Evolutionary conservation across 2,329 filamentous ascomycete genomes (phyloP).

Genomic region (Penicillium sp.): DNA sequence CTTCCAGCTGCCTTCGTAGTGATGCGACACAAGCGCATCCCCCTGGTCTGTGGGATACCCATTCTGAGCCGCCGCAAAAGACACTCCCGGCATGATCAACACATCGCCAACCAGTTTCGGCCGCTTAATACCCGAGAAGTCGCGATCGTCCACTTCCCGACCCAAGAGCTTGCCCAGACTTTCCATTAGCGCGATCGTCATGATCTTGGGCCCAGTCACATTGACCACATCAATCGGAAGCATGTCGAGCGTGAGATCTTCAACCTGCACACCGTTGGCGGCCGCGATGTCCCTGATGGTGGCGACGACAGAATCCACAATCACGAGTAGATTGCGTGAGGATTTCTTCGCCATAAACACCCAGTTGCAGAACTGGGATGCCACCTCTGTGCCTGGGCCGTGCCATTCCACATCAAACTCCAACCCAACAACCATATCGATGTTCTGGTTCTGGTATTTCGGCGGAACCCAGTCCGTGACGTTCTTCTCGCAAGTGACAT

Average conservation of each 20-base stretch:
- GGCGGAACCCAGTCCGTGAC: slow-evolving; percentile 40
- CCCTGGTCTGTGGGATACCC: slow-evolving; percentile 19
- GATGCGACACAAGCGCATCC: slow-evolving; percentile 15
- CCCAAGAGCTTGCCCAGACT: slow-evolving; percentile 18
- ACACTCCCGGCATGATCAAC: slow-evolving; percentile 25
- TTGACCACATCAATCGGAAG: slow-evolving; percentile 28
- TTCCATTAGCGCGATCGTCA: slow-evolving; percentile 24
- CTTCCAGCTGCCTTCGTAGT: slow-evolving; percentile 23
- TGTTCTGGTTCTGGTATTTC: slow-evolving; percentile 25
- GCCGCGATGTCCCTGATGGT: slow-evolving; percentile 19
- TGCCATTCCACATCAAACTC: slow-evolving; percentile 34
- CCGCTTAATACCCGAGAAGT: slow-evolving; percentile 21
- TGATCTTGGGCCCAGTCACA: slow-evolving; percentile 30
- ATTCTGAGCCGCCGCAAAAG: slow-evolving; percentile 27
- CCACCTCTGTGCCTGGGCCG: slow-evolving; percentile 10
- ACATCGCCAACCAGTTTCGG: slow-evolving; percentile 28
- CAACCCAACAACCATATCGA: slow-evolving; percentile 39
- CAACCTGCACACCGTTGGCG: slow-evolving; percentile 13
- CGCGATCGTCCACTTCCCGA: slow-evolving; percentile 21
- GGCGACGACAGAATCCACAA: slow-evolving; percentile 21
- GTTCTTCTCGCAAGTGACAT: slow-evolving; percentile 35
- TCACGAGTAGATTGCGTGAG: slow-evolving; percentile 18
- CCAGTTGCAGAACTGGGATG: slow-evolving; percentile 27
- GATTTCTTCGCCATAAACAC: slow-evolving; percentile 20
- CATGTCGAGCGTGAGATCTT: slow-evolving; percentile 25